These are phyloP conservation scores for Camellia japonica DNA, from an alignment of 148 eudicot species.

Conservation along the genomic window DNA sequence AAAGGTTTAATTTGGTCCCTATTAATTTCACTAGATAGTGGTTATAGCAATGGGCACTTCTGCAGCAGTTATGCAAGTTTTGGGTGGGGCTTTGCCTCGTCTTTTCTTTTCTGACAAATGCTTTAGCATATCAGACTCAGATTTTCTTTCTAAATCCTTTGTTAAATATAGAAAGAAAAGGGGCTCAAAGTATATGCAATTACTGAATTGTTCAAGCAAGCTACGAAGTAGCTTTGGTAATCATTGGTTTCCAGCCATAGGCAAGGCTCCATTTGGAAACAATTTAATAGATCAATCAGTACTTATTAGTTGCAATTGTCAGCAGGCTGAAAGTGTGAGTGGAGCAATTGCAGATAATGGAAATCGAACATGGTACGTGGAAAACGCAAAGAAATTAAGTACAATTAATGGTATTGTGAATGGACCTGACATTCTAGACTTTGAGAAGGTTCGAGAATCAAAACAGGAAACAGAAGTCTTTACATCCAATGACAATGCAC, in stretches of 20 bases:
- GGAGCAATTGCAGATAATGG: slow-evolving; percentile 34
- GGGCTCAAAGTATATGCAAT: slow-evolving; percentile 7
- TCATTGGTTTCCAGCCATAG: slow-evolving; percentile 13
- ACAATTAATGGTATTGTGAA: slow-evolving; percentile 26
- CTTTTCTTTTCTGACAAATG: slow-evolving; percentile 16
- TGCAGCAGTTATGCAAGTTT: slow-evolving; percentile 33
- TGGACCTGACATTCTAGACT: slow-evolving; percentile 33
- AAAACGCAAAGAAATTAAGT: slow-evolving; percentile 32
- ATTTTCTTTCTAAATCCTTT: slow-evolving; percentile 19
- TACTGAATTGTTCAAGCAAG: slow-evolving; percentile 15
- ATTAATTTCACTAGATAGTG: background rate
- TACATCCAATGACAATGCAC: slow-evolving; percentile 19
- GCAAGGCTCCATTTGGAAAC: slow-evolving; percentile 11
- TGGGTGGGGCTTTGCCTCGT: slow-evolving; percentile 27
- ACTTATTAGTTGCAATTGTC: slow-evolving; percentile 32
- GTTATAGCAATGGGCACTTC: slow-evolving; percentile 25
- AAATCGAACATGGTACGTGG: slow-evolving; percentile 47
- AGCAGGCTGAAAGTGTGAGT: slow-evolving; percentile 42
- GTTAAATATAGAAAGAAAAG: slow-evolving; percentile 23
- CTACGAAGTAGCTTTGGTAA: slow-evolving; percentile 8
- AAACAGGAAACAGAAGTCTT: slow-evolving; percentile 21
- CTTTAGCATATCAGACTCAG: slow-evolving; percentile 17
- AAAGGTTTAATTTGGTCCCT: background rate
- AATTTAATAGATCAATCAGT: slow-evolving; percentile 7
- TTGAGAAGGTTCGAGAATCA: slow-evolving; percentile 27